Percentiles rank a stretch among this genome's conserved stretches.
Conservation (phyloP, 2,329 filamentous ascomycete species). For the Stenocarpella maydis region DNA sequence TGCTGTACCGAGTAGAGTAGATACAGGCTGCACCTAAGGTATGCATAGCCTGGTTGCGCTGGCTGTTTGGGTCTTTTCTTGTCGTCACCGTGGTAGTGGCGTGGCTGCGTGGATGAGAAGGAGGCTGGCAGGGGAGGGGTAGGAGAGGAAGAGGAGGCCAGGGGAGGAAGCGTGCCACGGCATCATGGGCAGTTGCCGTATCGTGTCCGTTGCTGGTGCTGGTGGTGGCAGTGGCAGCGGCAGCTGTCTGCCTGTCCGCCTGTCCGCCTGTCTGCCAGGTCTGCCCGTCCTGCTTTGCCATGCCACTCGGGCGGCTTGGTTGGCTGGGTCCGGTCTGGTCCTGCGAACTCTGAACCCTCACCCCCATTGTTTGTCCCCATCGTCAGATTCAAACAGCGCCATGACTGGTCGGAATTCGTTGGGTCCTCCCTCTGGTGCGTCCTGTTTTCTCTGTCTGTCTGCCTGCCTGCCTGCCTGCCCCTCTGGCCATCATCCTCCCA, state of each 20-base stretch:
- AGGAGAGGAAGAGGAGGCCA: too few species aligned
- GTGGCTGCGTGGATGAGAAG: not conserved
- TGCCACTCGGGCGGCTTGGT: constrained; percentile 23
- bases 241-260: not conserved
- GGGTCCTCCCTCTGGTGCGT: not conserved
- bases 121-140: not conserved
- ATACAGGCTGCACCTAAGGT: too few species aligned
- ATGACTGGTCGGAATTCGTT: not conserved
- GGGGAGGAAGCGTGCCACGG: not conserved
- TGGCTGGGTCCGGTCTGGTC: constrained; percentile 3
- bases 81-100: not conserved
- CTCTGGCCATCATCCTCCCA: not conserved
- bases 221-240: too few species aligned
- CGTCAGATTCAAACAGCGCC: not conserved
- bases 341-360: not conserved
- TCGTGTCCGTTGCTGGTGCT: not conserved
- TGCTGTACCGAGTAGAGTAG: too few species aligned
- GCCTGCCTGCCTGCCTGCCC: not conserved
- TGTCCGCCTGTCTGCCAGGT: not conserved
- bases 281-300: not conserved
- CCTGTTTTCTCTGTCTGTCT: not conserved
- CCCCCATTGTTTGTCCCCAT: constrained; percentile 11
- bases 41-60: constrained; percentile 6
- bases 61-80: not conserved
- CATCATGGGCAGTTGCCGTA: constrained; percentile 1